Evolutionary conservation across 2,329 filamentous ascomycete genomes (phyloP), one percentile per base, ranked within the genome.

Genomic region (Arthrobotrys conoides): DNA sequence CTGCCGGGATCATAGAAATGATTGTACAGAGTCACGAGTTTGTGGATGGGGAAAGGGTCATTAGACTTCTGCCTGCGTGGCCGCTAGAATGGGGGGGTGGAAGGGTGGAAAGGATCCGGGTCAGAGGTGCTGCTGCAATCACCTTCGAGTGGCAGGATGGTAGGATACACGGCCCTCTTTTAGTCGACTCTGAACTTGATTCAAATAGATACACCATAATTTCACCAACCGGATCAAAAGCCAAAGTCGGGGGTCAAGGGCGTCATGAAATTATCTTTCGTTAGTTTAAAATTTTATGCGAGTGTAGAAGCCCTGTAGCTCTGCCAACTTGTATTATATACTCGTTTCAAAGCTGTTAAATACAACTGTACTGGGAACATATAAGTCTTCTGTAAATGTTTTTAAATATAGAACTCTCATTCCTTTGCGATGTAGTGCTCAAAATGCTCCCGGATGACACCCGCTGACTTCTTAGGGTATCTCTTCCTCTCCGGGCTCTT

Each of bases 1-100:
- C 84, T n/a, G 85, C 85, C 2, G 87, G 86, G 1, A 85, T 88
- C 14, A 79, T 86, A 0, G 86, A 87, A 81, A 86, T 85, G 82
- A 73, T 87, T 38, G 75, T 87, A 14, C 86, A 87, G 79, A 84
- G 83, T 46, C 83, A 84, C 36, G 68, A 72, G 18, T 5, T 53
- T 44, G 18, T 20, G 3, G 27, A 65, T 41, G 68, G 55, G 5
- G 30, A 27, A 14, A 72, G 59, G 20, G 48, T 82, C n/a, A 83
- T 86, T 76, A 80, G 82, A 24, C 81, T 86, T 14, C 82, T 86
- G 18, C 85, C 85, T 57, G 84, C 85, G 5, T 84, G 83, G 78
- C 85, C 85, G 2, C 76, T 57, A 10, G 80, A 79, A 38, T 86
- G 85, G 85, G 77, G 77, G 2, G 76, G 61, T 36, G 85, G 85